Evolutionary conservation across 208 protist genomes (phyloP), one percentile per base, ranked within the genome.

Genomic region (Trypanosoma melophagium): DNA sequence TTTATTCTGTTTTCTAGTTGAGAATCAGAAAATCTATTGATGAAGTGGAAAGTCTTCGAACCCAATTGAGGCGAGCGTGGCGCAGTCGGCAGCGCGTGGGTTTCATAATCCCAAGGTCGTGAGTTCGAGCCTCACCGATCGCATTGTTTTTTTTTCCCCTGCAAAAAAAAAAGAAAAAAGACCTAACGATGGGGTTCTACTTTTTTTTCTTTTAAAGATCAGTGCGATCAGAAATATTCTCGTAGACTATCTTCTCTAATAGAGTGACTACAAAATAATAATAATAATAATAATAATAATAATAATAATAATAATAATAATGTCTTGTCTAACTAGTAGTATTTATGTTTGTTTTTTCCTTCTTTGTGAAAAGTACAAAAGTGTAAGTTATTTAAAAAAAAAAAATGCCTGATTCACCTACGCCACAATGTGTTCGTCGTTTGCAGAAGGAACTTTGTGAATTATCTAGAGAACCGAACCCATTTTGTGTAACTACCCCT

Each of bases 21-120:
- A n/a, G n/a, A n/a, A n/a, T n/a, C n/a, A n/a, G n/a, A n/a, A n/a
- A n/a, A n/a, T n/a, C n/a, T n/a, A n/a, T n/a, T n/a, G n/a, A n/a
- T n/a, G n/a, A n/a, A n/a, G n/a, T n/a, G n/a, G n/a, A n/a, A n/a
- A n/a, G n/a, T n/a, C n/a, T n/a, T n/a, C n/a, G n/a, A n/a, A n/a
- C n/a, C n/a, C n/a, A n/a, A n/a, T n/a, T 24, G 13, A 28, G 54
- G 86, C 89, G 86, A 91, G 86, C 83, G 79, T 96, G 84, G 91
- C 91, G 91, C 91, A 94, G 91, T 94, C 91, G 89, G 91, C 89
- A 96, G 91, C 91, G 91, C 91, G 91, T 96, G 86, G 88, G 91
- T 94, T 77, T 96, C 91, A 96, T 96, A 96, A 96, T 90, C 91
- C 91, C 86, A 96, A 96, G 91, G 88, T 94, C 88, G 91, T 96